Conservation (phyloP, 805 yeast species). For the Suhomyces sp. region DNA sequence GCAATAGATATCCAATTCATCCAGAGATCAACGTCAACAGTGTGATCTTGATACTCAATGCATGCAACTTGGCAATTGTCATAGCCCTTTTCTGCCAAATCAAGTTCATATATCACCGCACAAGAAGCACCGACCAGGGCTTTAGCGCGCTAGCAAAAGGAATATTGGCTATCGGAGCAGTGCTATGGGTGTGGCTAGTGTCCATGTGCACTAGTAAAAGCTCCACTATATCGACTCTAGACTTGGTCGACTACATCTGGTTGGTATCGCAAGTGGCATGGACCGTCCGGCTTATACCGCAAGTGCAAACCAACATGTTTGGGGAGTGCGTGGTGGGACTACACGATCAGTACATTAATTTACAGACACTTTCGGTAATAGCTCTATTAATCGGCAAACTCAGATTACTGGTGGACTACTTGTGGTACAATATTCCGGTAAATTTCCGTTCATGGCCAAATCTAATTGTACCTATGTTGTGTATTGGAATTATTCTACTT, state of each 20-base stretch:
- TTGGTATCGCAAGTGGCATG: slow-evolving; percentile 22
- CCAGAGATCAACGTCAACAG: slow-evolving; percentile 5
- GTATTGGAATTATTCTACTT: not conserved
- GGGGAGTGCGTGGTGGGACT: slow-evolving; percentile 24
- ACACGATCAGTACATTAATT: slow-evolving; percentile 4
- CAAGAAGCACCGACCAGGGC: slow-evolving; percentile 37
- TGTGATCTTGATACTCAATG: not conserved
- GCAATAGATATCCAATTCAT: slow-evolving; percentile 32
- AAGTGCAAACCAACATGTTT: slow-evolving; percentile 39
- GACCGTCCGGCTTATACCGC: slow-evolving; percentile 37
- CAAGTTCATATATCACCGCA: slow-evolving; percentile 17
- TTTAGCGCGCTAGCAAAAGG: slow-evolving; percentile 20
- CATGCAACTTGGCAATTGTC: not conserved
- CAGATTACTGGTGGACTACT: not conserved
- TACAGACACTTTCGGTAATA: not conserved
- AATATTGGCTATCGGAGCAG: not conserved
- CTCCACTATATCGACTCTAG: slow-evolving; percentile 29
- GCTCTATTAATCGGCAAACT: not conserved
- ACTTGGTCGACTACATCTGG: slow-evolving; percentile 43
- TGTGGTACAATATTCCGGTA: slow-evolving; percentile 21
- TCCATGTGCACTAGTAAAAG: not conserved
- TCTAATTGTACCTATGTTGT: not conserved
- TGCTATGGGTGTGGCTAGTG: slow-evolving; percentile 9
- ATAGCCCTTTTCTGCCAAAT: slow-evolving; percentile 23
- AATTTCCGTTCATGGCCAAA: slow-evolving; percentile 18